These are phyloP conservation scores for Pseudogymnoascus sp. DNA, from an alignment of 2,329 filamentous ascomycete species.

Conservation along the genomic window DNA sequence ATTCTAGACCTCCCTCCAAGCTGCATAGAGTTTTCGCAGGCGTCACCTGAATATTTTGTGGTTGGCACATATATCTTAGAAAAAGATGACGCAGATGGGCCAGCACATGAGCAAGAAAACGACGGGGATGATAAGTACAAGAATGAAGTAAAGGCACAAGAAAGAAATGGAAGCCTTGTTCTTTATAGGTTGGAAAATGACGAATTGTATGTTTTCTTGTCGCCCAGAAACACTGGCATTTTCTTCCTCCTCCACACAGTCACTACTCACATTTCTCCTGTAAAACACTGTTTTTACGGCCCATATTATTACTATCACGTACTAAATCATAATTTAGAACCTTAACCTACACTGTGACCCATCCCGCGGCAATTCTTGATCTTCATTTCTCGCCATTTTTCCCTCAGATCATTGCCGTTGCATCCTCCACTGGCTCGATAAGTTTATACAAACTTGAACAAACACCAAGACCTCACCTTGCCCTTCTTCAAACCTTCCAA, in stretches of 20 bases:
- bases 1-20: slow-evolving; percentile 63
- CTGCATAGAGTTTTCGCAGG: slow-evolving; percentile 67
- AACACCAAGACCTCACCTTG: slow-evolving; percentile 23
- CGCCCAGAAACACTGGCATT: neutral
- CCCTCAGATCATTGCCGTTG: slow-evolving; percentile 57
- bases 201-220: slow-evolving; percentile 44
- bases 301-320: too few relatives aligned
- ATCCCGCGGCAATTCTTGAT: slow-evolving; percentile 72
- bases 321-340: slow-evolving; percentile 32
- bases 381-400: slow-evolving; percentile 64
- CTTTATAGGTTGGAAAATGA: slow-evolving; percentile 50
- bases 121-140: slow-evolving; percentile 1
- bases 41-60: slow-evolving; percentile 56
- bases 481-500: slow-evolving; percentile 35
- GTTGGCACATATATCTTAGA: slow-evolving; percentile 80
- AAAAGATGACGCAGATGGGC: slow-evolving; percentile 29
- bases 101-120: neutral
- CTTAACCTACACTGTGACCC: slow-evolving; percentile 49
- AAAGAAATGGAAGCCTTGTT: slow-evolving; percentile 65
- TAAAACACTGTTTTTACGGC: neutral
- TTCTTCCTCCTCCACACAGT: slow-evolving; percentile 3
- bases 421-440: slow-evolving; percentile 68
- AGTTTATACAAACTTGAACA: slow-evolving; percentile 49
- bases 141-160: slow-evolving; percentile 40
- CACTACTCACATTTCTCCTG: slow-evolving; percentile 10